Base-by-base conservation (phyloP, 2,329 filamentous ascomycete genomes). In the Colletotrichum sp. region DNA sequence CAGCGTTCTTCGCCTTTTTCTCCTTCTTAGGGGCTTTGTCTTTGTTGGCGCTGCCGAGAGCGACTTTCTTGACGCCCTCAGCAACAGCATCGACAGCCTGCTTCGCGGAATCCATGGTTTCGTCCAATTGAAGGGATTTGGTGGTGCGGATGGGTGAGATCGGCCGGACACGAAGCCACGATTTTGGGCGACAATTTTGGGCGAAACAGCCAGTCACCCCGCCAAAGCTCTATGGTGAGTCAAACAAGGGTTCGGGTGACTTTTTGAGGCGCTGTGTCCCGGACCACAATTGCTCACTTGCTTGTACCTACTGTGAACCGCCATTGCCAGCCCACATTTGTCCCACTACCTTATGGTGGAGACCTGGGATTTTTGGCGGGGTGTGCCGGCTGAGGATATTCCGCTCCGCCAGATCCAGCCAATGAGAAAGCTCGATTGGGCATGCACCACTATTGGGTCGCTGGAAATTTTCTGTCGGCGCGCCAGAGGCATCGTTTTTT, bases 61-160 rank as follows among this genome's bases (percentile, higher is more conserved):
- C 86, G 74, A 92, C 87, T 78, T 92, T 91, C 85, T 93, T 93
- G 80, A 92, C 88, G 75, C 88, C 89, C 80, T 92, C 91, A 77
- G 88, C 86, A 78, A 89, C 86, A 79, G 87, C 82, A 70, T 88
- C 85, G 71, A 90, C 85, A 72, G 86, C 85, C 77, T 88, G 80
- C 75, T 89, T 88, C 69, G 87, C 85, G 78, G 86, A 83, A 79
- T 89, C 88, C 89, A 90, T 90, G 79, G 30, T 78, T 63, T 71
- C 72, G 71, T 75, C 60, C 69, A 73, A 71, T 74, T 71, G 66
- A 49, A 36, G 66, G 26, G 34, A 10, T 49, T 28, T 44, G 52
- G 69, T 67, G 69, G 76, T 63, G 62, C 34, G 66, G 26, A 69
- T 36, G 34, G 28, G 26, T 65, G 26, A 52, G 36, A 30, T 57